Evolutionary conservation across 345 rosid genomes (phyloP), one percentile per base, ranked within the genome.

Genomic region (Gossypium arboreum): DNA sequence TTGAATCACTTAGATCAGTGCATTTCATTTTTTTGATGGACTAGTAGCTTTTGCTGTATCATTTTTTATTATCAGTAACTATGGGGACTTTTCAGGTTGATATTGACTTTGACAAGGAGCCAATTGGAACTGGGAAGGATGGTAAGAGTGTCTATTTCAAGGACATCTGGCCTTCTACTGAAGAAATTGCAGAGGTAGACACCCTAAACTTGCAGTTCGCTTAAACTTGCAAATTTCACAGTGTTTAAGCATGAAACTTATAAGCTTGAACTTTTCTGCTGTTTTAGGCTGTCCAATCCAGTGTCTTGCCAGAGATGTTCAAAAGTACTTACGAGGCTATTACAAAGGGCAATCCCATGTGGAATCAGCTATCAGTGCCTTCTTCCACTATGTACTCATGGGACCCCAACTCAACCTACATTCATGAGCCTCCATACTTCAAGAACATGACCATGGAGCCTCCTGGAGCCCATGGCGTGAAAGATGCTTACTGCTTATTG

Each of bases 371-470:
- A 6, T 80, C 93, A 3, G 97, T 91, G 47, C 90, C 98, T 29
- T 83, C 85, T 43, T 50, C 73, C 73, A 79, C 83, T 62, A 83
- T 88, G 18, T 95, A 91, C 73, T 82, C 90, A 7, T 95, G 98
- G 99, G 98, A 95, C 71, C 83, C 90, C 22, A 87, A 84, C 68
- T 95, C 99, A 57, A 95, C 98, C 78, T 95, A 95, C 87, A 93
- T 95, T 79, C 99, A 95, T 29, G 99, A 95, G 73, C 98, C 99
- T 7, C 99, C 98, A 1, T 95, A 95, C 85, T 95, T 95, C 84
- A 93, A 93, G 87, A 85, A 70, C 79, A 95, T 95, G 94, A 89
- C 99, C 74, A 83, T 90, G 88, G 86, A 86, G 79, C 97, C 97
- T 81, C 97, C 99, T 29, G 99, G 99, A 12, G 86, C 97, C 50